Evolutionary conservation across 2,329 filamentous ascomycete genomes (phyloP).

Genomic region (Trichoderma semiorbis): DNA sequence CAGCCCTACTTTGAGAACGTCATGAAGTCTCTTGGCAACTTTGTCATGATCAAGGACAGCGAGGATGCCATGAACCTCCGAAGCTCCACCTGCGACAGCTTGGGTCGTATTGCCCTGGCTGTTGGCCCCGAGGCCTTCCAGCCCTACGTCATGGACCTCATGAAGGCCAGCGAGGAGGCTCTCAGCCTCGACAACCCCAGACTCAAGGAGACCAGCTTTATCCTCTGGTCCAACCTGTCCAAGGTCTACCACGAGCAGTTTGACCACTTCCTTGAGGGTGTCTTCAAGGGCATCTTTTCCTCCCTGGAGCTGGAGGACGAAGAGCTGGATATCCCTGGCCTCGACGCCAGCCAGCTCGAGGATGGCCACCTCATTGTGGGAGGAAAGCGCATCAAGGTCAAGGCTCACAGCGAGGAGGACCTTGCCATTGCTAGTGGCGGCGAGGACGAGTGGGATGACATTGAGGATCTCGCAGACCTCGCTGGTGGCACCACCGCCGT

Average conservation of each 20-base stretch:
- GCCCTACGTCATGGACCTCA: slow-evolving; percentile 84
- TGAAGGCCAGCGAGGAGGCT: slow-evolving; percentile 89
- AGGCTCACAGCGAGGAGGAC: slow-evolving; percentile 54
- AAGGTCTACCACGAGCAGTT: slow-evolving; percentile 90
- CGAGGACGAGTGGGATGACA: slow-evolving; percentile 53
- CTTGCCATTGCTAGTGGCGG: slow-evolving; percentile 55
- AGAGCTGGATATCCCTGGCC: slow-evolving; percentile 73
- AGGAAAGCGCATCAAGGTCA: slow-evolving; percentile 83
- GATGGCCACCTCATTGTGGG: slow-evolving; percentile 74
- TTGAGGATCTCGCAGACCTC: slow-evolving; percentile 78
- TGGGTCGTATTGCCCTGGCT: slow-evolving; percentile 87
- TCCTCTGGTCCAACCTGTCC: slow-evolving; percentile 90
- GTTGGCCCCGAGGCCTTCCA: slow-evolving; percentile 85
- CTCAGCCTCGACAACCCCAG: slow-evolving; percentile 84
- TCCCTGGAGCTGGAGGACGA: slow-evolving; percentile 87
- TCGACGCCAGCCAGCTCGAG: slow-evolving; percentile 55
- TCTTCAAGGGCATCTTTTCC: slow-evolving; percentile 76
- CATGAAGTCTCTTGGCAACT: slow-evolving; percentile 84
- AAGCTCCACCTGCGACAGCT: slow-evolving; percentile 84
- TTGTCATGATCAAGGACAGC: slow-evolving; percentile 79
- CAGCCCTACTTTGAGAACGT: slow-evolving; percentile 86
- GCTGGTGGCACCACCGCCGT: slow-evolving; percentile 76
- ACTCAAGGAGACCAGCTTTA: slow-evolving; percentile 93
- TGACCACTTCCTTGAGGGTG: slow-evolving; percentile 70
- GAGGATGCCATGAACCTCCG: slow-evolving; percentile 88